Base-by-base conservation (phyloP, 2,329 filamentous ascomycete species). In the Didymella exigua region DNA sequence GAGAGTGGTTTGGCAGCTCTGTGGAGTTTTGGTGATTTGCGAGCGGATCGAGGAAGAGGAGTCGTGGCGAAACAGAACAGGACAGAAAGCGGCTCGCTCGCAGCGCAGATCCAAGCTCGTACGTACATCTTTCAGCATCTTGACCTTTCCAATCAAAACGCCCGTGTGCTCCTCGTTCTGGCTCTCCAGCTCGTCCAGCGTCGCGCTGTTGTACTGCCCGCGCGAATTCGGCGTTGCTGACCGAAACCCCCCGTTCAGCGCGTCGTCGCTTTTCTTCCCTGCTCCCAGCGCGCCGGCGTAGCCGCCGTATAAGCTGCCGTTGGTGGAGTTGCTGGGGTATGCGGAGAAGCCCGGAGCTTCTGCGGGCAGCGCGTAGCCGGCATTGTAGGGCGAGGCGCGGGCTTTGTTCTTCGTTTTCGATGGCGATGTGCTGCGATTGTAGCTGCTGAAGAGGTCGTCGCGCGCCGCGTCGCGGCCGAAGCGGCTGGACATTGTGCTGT, bases 151-250 rank as follows among this genome's bases (percentile, higher is more conserved):
- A 63, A 91, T 84, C 70, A 97, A 93, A n/a, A 92, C 91, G 58
- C 91, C 89, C 10, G 97, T 88, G 68, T 97, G 89, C 54, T 86
- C 82, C 66, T 97, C 93, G 72, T 98, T 98, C 79, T 99, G 95
- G 70, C 90, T 93, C 80, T 99, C 95, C 57, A 99, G 83, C 78
- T 96, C 92, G 73, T 91, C 91, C 48, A 99, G 83, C 42, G 96
- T 91, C 18, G 93, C 90, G 68, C 96, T 51, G 7, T 26, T 30
- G 75, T 98, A 98, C 75, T 97, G 93, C 13, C 93, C 93, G 72
- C 89, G 91, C 10, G 71, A 72, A 66, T 80, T 79, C 54, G 78
- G 79, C 49, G 78, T 81, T 56, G 79, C 78, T 16, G 66, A 16
- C n/a, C 54, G 21, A 23, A 50, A 47, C 14, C 47, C 54, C 10